Evolutionary conservation across 2,329 filamentous ascomycete species (phyloP).

Genomic region (Fusarium vanettenii): DNA sequence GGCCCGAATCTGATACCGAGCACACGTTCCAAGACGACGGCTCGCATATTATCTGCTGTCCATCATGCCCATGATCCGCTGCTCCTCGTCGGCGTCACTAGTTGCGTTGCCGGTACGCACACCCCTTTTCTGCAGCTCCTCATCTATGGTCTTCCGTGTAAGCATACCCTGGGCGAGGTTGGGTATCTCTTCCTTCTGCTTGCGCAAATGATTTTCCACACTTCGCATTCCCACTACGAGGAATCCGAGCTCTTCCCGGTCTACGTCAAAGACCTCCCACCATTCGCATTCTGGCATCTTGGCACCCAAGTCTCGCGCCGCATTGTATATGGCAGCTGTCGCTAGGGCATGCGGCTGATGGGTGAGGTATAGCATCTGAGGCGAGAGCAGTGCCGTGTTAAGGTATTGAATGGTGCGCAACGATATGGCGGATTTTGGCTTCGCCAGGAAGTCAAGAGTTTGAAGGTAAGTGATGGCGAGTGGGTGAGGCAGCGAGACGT

Average conservation of each 20-base stretch:
- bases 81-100: constrained; percentile 53
- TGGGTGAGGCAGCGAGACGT: constrained; percentile 86
- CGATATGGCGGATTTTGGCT: constrained; percentile 65
- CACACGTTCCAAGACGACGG: neutral
- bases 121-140: constrained; percentile 68
- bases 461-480: constrained; percentile 94
- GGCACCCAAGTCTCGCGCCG: constrained; percentile 78
- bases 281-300: constrained; percentile 87
- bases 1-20: constrained; percentile 20
- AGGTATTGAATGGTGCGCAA: constrained; percentile 78
- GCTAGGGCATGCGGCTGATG: constrained; percentile 90
- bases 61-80: constrained; percentile 56
- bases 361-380: constrained; percentile 90
- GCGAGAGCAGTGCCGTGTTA: constrained; percentile 87
- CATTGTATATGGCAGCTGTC: constrained; percentile 90
- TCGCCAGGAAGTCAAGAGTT: constrained; percentile 76
- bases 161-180: constrained; percentile 63
- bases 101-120: constrained; percentile 45
- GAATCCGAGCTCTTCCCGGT: constrained; percentile 93
- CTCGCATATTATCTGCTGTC: constrained; percentile 43
- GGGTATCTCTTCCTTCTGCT: constrained; percentile 68
- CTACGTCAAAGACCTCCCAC: constrained; percentile 99
- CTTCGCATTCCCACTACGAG: constrained; percentile 88
- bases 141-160: constrained; percentile 67
- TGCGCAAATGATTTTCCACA: constrained; percentile 74